phyloP scores from a whole-genome alignment of 2,329 filamentous ascomycete genomes.

The Didymella lethalis region DNA sequence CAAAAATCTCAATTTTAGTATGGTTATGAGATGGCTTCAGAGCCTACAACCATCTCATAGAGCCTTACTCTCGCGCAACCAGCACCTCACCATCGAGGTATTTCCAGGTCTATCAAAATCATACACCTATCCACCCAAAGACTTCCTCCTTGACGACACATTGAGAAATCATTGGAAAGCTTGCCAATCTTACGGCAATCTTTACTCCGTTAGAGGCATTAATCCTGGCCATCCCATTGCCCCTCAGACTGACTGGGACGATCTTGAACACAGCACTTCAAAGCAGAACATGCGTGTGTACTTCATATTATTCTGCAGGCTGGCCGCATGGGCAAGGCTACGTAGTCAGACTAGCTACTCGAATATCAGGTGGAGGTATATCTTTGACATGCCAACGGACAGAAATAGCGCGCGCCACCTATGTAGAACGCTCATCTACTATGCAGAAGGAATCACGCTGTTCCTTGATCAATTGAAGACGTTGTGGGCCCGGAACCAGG shows the following conservation, averaged over 20 bases:
- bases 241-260: not conserved
- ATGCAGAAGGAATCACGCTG: not conserved
- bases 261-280: not conserved
- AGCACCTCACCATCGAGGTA: slow-evolving; percentile 23
- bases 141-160: slow-evolving; percentile 26
- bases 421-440: not conserved
- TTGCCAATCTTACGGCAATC: slow-evolving; percentile 35
- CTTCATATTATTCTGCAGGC: slow-evolving; percentile 16
- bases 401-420: not conserved
- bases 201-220: slow-evolving; percentile 25
- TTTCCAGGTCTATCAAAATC: slow-evolving; percentile 11
- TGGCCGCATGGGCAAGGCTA: slow-evolving; percentile 9
- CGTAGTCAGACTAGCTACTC: slow-evolving; percentile 1
- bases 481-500: slow-evolving; percentile 10
- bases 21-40: slow-evolving; percentile 26
- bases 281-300: not conserved
- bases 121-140: slow-evolving; percentile 27
- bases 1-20: slow-evolving; percentile 29
- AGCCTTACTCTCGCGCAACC: slow-evolving; percentile 28
- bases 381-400: slow-evolving; percentile 12
- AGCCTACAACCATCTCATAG: slow-evolving; percentile 28
- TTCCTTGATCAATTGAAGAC: slow-evolving; percentile 1
- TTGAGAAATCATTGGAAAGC: slow-evolving; percentile 32
- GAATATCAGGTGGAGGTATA: slow-evolving; percentile 8
- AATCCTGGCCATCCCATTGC: not conserved